phyloP scores from a whole-genome alignment of 306 rosid species.

The Betula pendula region DNA sequence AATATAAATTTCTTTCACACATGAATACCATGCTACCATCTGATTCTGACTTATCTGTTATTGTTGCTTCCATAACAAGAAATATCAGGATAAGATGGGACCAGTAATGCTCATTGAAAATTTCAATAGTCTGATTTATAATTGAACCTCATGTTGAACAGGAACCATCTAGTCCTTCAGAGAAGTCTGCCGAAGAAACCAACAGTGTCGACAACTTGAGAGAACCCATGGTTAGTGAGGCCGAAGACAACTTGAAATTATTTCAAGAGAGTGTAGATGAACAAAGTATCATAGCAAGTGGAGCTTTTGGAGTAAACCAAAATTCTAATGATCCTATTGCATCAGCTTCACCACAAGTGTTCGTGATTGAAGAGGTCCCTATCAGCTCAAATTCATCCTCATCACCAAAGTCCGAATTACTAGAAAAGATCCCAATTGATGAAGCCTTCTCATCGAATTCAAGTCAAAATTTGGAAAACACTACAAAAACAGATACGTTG shows the following conservation, averaged over 20 bases:
- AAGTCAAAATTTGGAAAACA: constrained; percentile 6
- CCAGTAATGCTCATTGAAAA: neutral
- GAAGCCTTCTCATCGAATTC: no score
- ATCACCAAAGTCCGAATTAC: constrained; percentile 47
- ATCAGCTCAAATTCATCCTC: constrained; percentile 36
- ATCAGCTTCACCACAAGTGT: constrained; percentile 31
- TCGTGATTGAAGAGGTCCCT: constrained; percentile 33
- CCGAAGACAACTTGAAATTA: constrained; percentile 4
- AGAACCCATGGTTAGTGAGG: constrained; percentile 3
- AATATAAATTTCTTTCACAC: neutral
- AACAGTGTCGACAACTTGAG: neutral
- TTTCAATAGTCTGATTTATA: neutral
- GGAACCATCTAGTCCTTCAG: constrained; percentile 22
- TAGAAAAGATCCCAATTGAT: constrained; percentile 10
- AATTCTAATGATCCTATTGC: constrained; percentile 16
- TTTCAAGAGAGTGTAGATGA: constrained; percentile 17
- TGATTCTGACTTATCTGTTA: no score
- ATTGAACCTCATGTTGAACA: constrained; percentile 19
- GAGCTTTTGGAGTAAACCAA: neutral
- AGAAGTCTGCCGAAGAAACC: constrained; percentile 18
- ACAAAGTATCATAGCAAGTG: constrained; percentile 2
- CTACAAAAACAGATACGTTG: constrained; percentile 22
- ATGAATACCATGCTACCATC: neutral
- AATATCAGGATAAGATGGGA: neutral
- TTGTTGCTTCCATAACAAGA: neutral